Evolutionary conservation across 768 basidiomycete genomes (phyloP), one percentile per base, ranked within the genome.

Genomic region (Cystoderma amianthinum): DNA sequence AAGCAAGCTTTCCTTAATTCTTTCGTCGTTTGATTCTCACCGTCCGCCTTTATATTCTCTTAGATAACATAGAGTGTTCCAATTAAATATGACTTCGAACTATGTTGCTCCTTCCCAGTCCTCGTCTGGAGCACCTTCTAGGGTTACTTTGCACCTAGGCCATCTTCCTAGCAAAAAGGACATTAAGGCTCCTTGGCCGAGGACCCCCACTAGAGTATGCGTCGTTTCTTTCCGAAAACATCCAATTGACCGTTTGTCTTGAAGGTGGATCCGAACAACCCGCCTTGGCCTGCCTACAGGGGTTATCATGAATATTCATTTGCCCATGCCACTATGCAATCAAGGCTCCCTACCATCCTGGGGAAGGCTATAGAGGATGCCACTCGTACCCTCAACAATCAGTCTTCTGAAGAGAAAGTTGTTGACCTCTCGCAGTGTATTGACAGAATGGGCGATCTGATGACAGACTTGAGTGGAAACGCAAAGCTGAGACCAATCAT

Each of bases 301-400:
- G 84, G 85, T 3, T 86, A 88, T 57, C 78, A 82, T 58, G 81
- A 87, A 52, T 87, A 82, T 57, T 88, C 82, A 0, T 89, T 89
- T 54, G 84, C 83, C 28, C 79, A 94, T 63, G 94, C 91, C 22
- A 95, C 93, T 3, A 96, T 96, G 93, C 88, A 90, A 46, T 82
- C 85, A n/a, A 83, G 94, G 36, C 78, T 96, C 18, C 94, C 94
- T 2, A 95, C 94, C 30, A 97, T 97, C 48, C 71, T 96, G 36
- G 90, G 91, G 48, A 97, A 96, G 65, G 94, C 88, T 10, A 93
- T 96, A 53, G 92, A 94, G 53, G 94, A 97, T 56, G 72, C 83
- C 6, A 85, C 85, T 41, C 78, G 81, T 51, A 96, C 93, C 19
- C 76, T 96, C 50, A 95, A 96, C 63, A 81, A 84, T 4, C 74